phyloP scores from a whole-genome alignment of 768 basidiomycete species.

The Leccinum boreale region DNA sequence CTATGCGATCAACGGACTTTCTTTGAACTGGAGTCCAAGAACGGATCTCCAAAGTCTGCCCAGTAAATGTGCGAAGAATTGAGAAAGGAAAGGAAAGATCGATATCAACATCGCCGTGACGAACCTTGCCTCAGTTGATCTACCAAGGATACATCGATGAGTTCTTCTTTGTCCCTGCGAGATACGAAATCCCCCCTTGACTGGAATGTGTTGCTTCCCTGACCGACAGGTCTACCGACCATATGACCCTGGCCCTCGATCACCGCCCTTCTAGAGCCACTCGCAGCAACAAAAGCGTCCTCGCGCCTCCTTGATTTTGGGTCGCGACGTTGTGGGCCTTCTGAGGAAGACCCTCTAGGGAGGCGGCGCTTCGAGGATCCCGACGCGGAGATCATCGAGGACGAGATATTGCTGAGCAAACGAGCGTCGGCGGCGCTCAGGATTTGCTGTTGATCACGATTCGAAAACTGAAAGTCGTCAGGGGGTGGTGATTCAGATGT shows the following conservation, averaged over 20 bases:
- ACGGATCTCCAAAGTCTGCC: slow-evolving; percentile 56
- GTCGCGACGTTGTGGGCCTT: slow-evolving; percentile 45
- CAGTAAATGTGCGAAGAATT: neutral
- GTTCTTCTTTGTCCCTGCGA: slow-evolving; percentile 56
- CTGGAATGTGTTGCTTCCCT: slow-evolving; percentile 20
- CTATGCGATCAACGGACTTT: slow-evolving; percentile 17
- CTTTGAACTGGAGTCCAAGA: slow-evolving; percentile 38
- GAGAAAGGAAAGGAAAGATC: slow-evolving; percentile 5
- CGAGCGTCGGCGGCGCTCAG: slow-evolving; percentile 19
- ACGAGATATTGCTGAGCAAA: slow-evolving; percentile 13
- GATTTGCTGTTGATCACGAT: slow-evolving; percentile 30
- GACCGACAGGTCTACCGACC: slow-evolving; percentile 4
- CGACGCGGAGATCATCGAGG: slow-evolving; percentile 20
- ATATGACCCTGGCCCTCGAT: slow-evolving; percentile 23
- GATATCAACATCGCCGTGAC: slow-evolving; percentile 1
- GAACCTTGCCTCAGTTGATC: slow-evolving; percentile 56
- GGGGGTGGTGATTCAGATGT: slow-evolving; percentile 38
- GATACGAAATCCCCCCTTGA: slow-evolving; percentile 35
- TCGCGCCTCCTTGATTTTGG: slow-evolving; percentile 49
- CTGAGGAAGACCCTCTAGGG: slow-evolving; percentile 44
- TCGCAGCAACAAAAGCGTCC: slow-evolving; percentile 31
- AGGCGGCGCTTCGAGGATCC: slow-evolving; percentile 49
- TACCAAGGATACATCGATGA: slow-evolving; percentile 47
- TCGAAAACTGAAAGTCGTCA: slow-evolving; percentile 31
- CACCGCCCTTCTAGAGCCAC: slow-evolving; percentile 21